Evolutionary conservation across 306 rosid genomes (phyloP), one percentile per base, ranked within the genome.

Genomic region (Albizia julibrissin): DNA sequence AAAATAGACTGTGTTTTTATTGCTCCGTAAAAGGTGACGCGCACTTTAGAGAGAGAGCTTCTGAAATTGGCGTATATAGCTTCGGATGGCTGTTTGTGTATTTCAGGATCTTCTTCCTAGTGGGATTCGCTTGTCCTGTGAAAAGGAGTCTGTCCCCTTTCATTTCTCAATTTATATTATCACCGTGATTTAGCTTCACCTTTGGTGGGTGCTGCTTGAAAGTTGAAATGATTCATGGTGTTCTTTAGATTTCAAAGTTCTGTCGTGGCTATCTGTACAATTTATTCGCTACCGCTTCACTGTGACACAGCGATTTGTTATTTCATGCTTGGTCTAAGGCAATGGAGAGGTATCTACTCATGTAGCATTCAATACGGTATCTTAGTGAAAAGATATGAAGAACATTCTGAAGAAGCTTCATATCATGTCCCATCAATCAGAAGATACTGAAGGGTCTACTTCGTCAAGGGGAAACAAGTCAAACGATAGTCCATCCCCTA

Each of bases 401-500:
- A 93, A 91, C 87, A 85, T 95, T 81, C 88, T 95, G 73, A 95
- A 92, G 97, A 95, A 93, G 91, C 92, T 95, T 52, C 91, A 92
- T 76, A 87, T 89, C 79, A 87, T 89, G 99, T 86, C 97, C 64
- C 83, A 85, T 69, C 91, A 86, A 82, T 85, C 95, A 59, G 95
- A 83, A 76, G 91, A 82, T 75, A 86, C 86, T 56, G 90, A 85
- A 80, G 91, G 94, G 82, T 90, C 93, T 85, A 76, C 90, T 84
- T 82, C 97, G 81, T 90, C 94, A 29, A 91, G 85, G 82, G 88
- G 86, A 37, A 86, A 68, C 76, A 94, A 91, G 82, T 81, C 85
- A 58, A 84, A 78, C 52, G 90, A 80, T 21, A 87, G 83, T 71
- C 84, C 90, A 40, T 89, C 95, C 65, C 73, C 90, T 54, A 97